Conservation (phyloP, 345 rosid genomes). For the Linum usitatissimum region DNA sequence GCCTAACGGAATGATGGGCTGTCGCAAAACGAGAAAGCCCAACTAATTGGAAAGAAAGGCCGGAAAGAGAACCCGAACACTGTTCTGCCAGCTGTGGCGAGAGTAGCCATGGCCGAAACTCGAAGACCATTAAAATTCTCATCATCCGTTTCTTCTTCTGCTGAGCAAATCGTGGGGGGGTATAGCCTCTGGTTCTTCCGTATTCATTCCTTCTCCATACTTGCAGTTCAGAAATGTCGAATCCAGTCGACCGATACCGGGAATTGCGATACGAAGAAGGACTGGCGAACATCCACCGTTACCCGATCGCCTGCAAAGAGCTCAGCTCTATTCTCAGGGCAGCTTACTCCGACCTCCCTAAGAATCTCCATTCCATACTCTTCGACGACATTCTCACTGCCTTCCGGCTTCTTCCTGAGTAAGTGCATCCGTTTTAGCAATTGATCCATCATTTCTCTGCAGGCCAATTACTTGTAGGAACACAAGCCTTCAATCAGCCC, state of each 20-base stretch:
- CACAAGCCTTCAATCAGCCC: no score
- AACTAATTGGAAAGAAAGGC: background rate
- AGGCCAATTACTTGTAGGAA: no score
- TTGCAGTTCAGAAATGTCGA: constrained; percentile 26
- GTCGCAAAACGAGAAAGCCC: background rate
- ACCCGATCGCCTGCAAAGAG: constrained; percentile 66
- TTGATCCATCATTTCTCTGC: background rate
- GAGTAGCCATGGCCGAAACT: background rate
- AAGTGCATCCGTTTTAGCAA: constrained; percentile 6
- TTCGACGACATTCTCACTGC: constrained; percentile 58
- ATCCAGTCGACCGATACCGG: constrained; percentile 38
- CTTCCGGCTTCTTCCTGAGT: constrained; percentile 71
- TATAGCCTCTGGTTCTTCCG: background rate
- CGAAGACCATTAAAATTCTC: no score
- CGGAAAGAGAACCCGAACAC: background rate
- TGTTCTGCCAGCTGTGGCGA: background rate
- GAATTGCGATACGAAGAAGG: constrained; percentile 40
- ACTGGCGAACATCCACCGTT: constrained; percentile 28
- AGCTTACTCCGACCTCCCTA: constrained; percentile 43
- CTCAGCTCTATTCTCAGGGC: constrained; percentile 41
- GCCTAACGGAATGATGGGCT: background rate
- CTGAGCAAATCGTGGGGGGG: no score
- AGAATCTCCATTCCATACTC: constrained; percentile 50
- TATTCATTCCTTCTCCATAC: background rate
- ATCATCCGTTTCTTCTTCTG: no score